A percentile compares a stretch with the other conserved stretches of the same genome.
Conservation (phyloP, 139 green algal genomes). For the Ostreobium quekettii region DNA sequence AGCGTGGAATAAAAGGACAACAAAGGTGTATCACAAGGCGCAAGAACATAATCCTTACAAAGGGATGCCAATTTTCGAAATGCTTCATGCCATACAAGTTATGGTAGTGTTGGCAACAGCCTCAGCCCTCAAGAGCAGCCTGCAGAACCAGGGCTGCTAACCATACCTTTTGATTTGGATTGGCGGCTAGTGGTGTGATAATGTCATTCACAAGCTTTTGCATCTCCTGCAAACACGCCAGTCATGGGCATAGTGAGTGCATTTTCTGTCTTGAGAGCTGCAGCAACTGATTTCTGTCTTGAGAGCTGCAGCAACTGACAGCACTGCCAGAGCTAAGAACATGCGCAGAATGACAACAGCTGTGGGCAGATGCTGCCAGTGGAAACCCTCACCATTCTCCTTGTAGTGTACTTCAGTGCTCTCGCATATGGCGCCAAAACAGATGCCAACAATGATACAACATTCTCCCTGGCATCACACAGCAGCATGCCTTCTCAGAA, state of each 20-base stretch:
- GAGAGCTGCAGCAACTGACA: neutral
- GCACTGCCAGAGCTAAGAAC: no score
- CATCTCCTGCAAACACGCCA: conserved; percentile 24
- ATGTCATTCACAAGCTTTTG: conserved; percentile 30
- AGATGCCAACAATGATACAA: conserved; percentile 35
- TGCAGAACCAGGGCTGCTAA: no score
- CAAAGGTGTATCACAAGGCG: no score
- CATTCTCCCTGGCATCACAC: conserved; percentile 5
- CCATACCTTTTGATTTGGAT: conserved; percentile 30
- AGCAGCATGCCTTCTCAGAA: no score
- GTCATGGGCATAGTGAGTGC: neutral
- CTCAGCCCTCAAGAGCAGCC: neutral
- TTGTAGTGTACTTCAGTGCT: conserved; percentile 34
- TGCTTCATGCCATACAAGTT: neutral
- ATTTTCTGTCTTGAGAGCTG: neutral
- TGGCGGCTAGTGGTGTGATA: conserved; percentile 28
- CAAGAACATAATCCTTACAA: no score
- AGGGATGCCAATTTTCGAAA: no score
- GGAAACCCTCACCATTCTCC: conserved; percentile 15
- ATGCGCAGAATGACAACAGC: no score
- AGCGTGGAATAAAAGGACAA: no score
- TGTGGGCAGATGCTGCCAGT: neutral
- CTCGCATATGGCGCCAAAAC: conserved; percentile 35
- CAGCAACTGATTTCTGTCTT: conserved; percentile 15
- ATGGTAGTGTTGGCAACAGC: neutral